Evolutionary conservation across 2,329 filamentous ascomycete species (phyloP), one percentile per base, ranked within the genome.

Genomic region (Aspergillus sp.): DNA sequence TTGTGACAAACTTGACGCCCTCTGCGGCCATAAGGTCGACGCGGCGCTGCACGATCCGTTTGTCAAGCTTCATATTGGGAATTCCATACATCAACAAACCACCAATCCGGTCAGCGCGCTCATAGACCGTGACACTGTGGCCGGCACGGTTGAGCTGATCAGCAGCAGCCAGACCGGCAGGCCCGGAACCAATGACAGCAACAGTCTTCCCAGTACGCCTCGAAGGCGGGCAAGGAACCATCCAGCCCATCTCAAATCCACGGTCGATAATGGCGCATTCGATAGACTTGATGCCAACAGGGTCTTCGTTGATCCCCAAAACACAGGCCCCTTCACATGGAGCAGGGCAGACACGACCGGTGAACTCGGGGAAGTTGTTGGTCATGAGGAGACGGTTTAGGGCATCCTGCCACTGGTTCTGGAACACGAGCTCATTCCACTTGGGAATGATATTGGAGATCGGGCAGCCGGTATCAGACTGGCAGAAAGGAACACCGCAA

Each of bases 31-130:
- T 91, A 70, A 97, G 89, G 70, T 96, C 88, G 42, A 93, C 89
- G 67, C 91, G 86, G 44, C 91, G 86, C 77, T 96, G 91, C 50
- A 97, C 91, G 53, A 96, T 83, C 64, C 88, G 88, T 79, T 97
- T 97, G 75, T 97, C 91, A 38, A 97, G 85, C 77, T 97, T 97
- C 91, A 97, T 97, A 77, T 97, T 97, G 56, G 91, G 91, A 57
- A 97, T 97, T 57, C 91, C 91, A 65, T 97, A 96, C 91, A 96
- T 96, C 61, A 97, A 80, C 46, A 97, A 77, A 68, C 91, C 91
- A 71, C 91, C 91, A 48, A 85, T 75, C 55, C 91, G 88, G 65
- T 97, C 91, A 50, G 89, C 82, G 54, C 91, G 88, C 77, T 97
- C 91, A 63, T 93, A 96, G 12, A 97, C 81, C 8, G 88, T 95